A percentile compares a stretch with the other conserved stretches of the same genome.
Evolutionary conservation across 345 rosid species (phyloP).

Genomic region (Ceriops decandra): DNA sequence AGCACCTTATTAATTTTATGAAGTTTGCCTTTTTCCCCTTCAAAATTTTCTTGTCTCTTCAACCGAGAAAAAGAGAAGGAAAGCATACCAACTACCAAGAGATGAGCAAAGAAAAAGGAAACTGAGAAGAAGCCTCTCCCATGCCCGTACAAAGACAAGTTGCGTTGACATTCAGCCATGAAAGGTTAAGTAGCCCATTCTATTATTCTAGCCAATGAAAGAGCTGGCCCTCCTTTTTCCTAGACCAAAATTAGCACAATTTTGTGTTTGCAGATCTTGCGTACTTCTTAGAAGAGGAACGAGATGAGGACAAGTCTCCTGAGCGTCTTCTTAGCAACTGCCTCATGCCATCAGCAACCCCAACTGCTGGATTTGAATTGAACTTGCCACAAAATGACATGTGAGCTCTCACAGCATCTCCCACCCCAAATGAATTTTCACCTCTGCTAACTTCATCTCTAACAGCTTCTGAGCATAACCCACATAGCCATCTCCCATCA

Average conservation of each 20-base stretch:
- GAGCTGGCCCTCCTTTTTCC: background rate
- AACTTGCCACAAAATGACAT: conserved; percentile 88
- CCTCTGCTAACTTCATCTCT: conserved; percentile 63
- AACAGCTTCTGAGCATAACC: conserved; percentile 92
- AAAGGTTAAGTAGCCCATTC: background rate
- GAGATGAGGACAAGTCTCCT: conserved; percentile 48
- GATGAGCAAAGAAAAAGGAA: conserved; percentile 5
- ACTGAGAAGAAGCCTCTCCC: conserved; percentile 12
- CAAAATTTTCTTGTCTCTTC: background rate
- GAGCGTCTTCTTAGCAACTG: conserved; percentile 93
- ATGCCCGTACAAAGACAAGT: conserved; percentile 31
- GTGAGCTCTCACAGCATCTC: conserved; percentile 88
- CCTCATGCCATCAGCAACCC: conserved; percentile 91
- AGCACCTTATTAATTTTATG: too few relatives aligned
- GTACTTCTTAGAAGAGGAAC: conserved; percentile 60
- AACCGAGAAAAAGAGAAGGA: background rate
- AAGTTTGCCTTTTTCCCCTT: background rate
- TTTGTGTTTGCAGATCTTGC: conserved; percentile 55
- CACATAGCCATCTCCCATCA: conserved; percentile 92
- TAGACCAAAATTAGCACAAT: conserved; percentile 26
- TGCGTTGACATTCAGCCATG: conserved; percentile 1
- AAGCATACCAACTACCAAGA: background rate
- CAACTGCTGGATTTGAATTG: conserved; percentile 78
- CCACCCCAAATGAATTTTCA: conserved; percentile 43
- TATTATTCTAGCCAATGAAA: conserved; percentile 23